Evolutionary conservation across 371 early-diverging fungal genomes (phyloP).

Genomic region (Syncephalastrum monosporum): DNA sequence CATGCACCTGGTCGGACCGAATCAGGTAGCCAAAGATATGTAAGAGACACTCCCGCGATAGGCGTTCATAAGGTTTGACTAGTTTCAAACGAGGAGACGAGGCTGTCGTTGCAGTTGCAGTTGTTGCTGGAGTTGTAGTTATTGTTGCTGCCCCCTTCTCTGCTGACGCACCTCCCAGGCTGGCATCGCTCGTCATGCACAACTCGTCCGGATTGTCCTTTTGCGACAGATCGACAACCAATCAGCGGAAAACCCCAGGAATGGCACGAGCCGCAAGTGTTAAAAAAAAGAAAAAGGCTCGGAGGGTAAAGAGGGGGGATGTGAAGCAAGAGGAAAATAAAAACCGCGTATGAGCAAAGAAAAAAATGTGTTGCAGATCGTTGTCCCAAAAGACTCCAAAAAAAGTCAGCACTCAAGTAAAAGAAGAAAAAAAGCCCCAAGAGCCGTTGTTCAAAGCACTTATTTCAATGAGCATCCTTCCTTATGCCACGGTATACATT

Average conservation of each 20-base stretch:
- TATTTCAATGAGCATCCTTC: background rate
- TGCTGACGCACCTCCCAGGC: conserved; percentile 20
- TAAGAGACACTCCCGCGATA: conserved; percentile 20
- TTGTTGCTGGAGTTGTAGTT: background rate
- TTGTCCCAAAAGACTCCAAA: background rate
- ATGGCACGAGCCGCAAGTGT: conserved; percentile 8
- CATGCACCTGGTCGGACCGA: conserved; percentile 24
- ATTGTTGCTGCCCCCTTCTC: conserved; percentile 12
- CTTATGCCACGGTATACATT: too few relatives aligned
- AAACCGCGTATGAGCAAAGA: background rate
- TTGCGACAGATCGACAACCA: conserved; percentile 20
- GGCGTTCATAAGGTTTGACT: too few relatives aligned
- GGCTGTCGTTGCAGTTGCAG: conserved; percentile 8
- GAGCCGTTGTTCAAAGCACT: background rate
- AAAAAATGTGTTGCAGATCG: background rate
- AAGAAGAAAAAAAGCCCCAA: background rate
- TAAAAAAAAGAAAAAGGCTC: conserved; percentile 3
- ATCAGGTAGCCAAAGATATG: conserved; percentile 27
- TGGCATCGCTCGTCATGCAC: conserved; percentile 48
- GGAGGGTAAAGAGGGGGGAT: background rate
- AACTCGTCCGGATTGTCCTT: conserved; percentile 25
- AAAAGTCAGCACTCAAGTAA: background rate
- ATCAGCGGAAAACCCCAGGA: conserved; percentile 6
- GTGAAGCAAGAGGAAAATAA: conserved; percentile 2
- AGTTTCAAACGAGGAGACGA: background rate